Conservation (phyloP, 371 early-diverging fungal genomes). For the Haplosporangium sp. region DNA sequence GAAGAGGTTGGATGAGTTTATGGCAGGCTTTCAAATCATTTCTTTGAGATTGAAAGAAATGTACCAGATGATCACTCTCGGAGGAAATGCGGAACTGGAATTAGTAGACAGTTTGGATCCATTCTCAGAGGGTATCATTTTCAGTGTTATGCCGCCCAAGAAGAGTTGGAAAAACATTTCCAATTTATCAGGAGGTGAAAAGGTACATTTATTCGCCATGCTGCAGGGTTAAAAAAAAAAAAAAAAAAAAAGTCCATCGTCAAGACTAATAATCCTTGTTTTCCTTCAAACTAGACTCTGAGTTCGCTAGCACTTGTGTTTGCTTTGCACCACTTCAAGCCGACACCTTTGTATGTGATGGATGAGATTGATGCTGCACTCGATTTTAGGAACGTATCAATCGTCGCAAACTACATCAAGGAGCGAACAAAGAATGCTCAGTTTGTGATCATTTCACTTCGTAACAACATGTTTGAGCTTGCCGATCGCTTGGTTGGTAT, state of each 20-base stretch:
- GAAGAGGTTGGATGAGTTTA: constrained; percentile 92
- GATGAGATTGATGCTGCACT: constrained; percentile 99
- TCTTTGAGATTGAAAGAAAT: constrained; percentile 98
- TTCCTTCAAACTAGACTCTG: constrained; percentile 78
- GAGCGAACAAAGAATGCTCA: constrained; percentile 98
- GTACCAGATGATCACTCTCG: constrained; percentile 99
- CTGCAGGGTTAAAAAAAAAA: no score
- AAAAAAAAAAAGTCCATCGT: no score
- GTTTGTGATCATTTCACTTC: constrained; percentile 98
- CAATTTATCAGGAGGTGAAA: constrained; percentile 99
- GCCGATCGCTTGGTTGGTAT: constrained; percentile 99
- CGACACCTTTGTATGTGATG: constrained; percentile 99
- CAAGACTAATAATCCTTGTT: not conserved
- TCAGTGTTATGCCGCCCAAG: constrained; percentile 99
- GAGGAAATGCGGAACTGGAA: constrained; percentile 99
- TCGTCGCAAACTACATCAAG: constrained; percentile 99
- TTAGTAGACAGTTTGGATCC: constrained; percentile 99
- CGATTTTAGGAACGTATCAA: constrained; percentile 99
- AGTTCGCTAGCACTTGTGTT: constrained; percentile 99
- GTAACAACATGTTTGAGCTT: constrained; percentile 99
- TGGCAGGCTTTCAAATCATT: constrained; percentile 96
- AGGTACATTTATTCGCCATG: constrained; percentile 67
- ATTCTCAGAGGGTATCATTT: constrained; percentile 99
- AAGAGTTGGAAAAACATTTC: constrained; percentile 99
- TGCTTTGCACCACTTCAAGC: constrained; percentile 99